Evolutionary conservation across 2,329 filamentous ascomycete genomes (phyloP).

Genomic region (Lachnellula occidentalis): DNA sequence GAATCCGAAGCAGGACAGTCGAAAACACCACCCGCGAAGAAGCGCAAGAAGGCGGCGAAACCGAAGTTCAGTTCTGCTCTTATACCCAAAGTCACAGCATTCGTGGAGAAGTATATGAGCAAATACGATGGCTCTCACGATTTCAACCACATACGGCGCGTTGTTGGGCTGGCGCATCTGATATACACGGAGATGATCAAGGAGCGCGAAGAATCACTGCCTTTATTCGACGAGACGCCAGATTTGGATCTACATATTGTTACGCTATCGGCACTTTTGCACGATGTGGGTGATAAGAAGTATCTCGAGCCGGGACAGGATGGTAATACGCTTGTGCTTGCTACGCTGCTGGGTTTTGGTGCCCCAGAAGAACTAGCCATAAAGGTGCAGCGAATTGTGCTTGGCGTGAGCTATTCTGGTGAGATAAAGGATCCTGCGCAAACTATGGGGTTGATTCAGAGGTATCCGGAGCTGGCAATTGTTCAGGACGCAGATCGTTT

Average conservation of each 20-base stretch:
- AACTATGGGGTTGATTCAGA: slow-evolving; percentile 52
- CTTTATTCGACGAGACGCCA: slow-evolving; percentile 25
- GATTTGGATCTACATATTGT: slow-evolving; percentile 51
- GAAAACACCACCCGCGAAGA: slow-evolving; percentile 12
- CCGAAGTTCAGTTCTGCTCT: slow-evolving; percentile 22
- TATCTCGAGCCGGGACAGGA: slow-evolving; percentile 47
- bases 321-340: slow-evolving; percentile 49
- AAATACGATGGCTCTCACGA: slow-evolving; percentile 83
- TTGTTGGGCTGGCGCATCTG: slow-evolving; percentile 60
- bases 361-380: slow-evolving; percentile 55
- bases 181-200: slow-evolving; percentile 27
- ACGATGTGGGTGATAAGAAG: slow-evolving; percentile 74
- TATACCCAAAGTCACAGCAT: slow-evolving; percentile 51
- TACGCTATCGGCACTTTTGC: slow-evolving; percentile 68
- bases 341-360: slow-evolving; percentile 54
- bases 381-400: slow-evolving; percentile 67
- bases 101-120: slow-evolving; percentile 67
- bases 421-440: slow-evolving; percentile 62
- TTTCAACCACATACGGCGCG: slow-evolving; percentile 77
- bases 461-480: slow-evolving; percentile 71
- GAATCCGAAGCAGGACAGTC: slow-evolving; percentile 1
- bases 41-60: slow-evolving; percentile 12
- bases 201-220: slow-evolving; percentile 10
- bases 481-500: slow-evolving; percentile 92
- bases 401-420: slow-evolving; percentile 73